phyloP scores from a whole-genome alignment of 73 alveolate genomes.

The Paramecium sonneborni region DNA sequence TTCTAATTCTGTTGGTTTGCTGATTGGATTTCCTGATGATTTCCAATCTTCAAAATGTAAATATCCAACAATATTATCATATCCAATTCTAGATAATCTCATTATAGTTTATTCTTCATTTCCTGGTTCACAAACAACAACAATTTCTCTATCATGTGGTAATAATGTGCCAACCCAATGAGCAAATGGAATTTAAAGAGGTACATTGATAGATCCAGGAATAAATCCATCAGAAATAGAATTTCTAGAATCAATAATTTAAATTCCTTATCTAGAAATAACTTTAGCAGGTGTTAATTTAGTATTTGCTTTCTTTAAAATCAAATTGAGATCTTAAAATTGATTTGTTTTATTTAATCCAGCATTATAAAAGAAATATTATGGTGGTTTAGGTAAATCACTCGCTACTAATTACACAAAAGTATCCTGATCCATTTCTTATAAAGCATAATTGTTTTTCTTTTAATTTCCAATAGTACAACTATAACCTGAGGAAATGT shows the following conservation, averaged over 20 bases:
- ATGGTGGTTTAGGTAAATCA: conserved; percentile 67
- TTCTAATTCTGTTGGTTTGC: conserved; percentile 35
- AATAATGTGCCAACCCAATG: conserved; percentile 69
- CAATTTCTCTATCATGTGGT: conserved; percentile 44
- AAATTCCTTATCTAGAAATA: background rate
- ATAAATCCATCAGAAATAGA: conserved; percentile 56
- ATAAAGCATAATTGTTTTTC: conserved; percentile 64
- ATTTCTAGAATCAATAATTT: conserved; percentile 54
- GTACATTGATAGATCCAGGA: conserved; percentile 62
- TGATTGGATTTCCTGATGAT: background rate
- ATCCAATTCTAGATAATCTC: conserved; percentile 74
- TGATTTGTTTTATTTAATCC: conserved; percentile 50
- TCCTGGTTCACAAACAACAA: conserved; percentile 62
- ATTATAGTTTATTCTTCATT: conserved; percentile 63
- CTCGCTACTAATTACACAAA: conserved; percentile 58
- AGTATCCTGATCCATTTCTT: conserved; percentile 43
- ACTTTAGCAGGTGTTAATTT: background rate
- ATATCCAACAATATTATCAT: conserved; percentile 62
- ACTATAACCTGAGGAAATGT: conserved; percentile 52
- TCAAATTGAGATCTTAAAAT: conserved; percentile 42
- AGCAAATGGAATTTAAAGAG: conserved; percentile 68
- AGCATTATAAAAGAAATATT: conserved; percentile 69
- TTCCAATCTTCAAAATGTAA: conserved; percentile 51
- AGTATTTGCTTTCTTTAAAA: background rate
- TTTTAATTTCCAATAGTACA: conserved; percentile 64